Base-by-base conservation (phyloP, 2,329 filamentous ascomycete species). In the Aspergillus novoparasiticus region DNA sequence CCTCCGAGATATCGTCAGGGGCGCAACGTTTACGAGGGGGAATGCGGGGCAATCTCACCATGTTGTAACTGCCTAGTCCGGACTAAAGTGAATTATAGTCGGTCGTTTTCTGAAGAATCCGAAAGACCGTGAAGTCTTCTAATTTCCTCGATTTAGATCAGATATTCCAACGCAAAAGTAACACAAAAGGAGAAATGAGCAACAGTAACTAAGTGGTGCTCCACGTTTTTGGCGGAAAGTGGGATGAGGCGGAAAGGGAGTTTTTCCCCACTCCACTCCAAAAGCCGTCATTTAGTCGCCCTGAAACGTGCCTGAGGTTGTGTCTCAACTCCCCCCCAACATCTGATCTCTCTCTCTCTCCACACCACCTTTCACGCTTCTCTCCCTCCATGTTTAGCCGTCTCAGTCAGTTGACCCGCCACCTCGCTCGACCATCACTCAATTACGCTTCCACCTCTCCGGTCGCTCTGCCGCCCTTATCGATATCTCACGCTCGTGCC, bases 341-440 rank as follows among this genome's bases (percentile, higher is more conserved):
- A 48, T 48, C 46, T 28, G 12, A 16, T 19, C 46, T 51, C 45
- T 57, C 34, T 57, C 48, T 43, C 65, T 19, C 65, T 19, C 56
- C 51, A 56, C 54, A 50, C 56, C 50, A 16, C 41, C 39, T 48
- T 32, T 60, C 21, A 59, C 60, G 57, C 28, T 39, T 34, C 56
- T 41, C 53, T 56, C 56, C 54, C 65, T 73, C 68, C 66, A 96
- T 97, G 93, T 90, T 94, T 79, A 86, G 86, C 66, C 88, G 93
- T 69, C 78, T 96, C 62, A 88, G 86, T 57, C 91, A 93, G 75
- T 76, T 96, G 66, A 84, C 88, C 64, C 86, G 89, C 75, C 92
- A 96, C 76, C 80, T 96, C 66, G 85, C 69, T 85, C 89, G 62
- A 76, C 86, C 8, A 84, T 86, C n/a, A 85, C 84, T 69, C 85